Base-by-base conservation (phyloP, 75 land plant genomes). In the Pinus tabuliformis region DNA sequence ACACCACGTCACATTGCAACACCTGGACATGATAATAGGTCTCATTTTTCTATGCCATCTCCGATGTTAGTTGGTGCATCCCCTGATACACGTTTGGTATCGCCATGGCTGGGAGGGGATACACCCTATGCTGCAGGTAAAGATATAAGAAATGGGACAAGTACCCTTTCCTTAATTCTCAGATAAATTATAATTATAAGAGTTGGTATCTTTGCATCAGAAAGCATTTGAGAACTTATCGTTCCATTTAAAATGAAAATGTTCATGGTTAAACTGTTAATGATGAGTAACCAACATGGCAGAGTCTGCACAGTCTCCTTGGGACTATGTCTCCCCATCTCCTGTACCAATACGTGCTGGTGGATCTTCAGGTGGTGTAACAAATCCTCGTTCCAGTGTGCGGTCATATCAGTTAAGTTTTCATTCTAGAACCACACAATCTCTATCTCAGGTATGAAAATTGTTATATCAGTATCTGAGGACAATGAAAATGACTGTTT, bases 291-390 rank as follows among this genome's bases (percentile, higher is more conserved):
- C 57, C 13, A 56, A 33, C 33, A 42, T 77, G 70, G 70, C 73
- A 79, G 91, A 76, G 57, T 68, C 76, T 66, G 20, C 79, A 64
- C 79, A 85, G 56, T 95, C 95, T 57, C 91, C 98, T 17, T 95
- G 98, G 98, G 98, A 95, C 62, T 63, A 79, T 62, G 72, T 80
- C n/a, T 77, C 91, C 59, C 95, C 98, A 56, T 90, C 95, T 63
- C 98, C 98, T 3, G 86, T 77, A 65, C 93, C 91, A 54, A 86
- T 95, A 56, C 91, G 95, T 57, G 98, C 98, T 16, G 86, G 93
- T 79, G 95, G 98, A 54, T 59, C 86, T 4, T 86, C 93, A 28
- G 76, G 22, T 22, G 78, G 84, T 76, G 63, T 84, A 57, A 61
- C 82, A 54, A 81, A 76, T 59, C 74, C 87, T 75, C 85, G 68